Evolutionary conservation across 371 early-diverging fungal genomes (phyloP), one percentile per base, ranked within the genome.

Genomic region (Apophysomyces trapeziformis): DNA sequence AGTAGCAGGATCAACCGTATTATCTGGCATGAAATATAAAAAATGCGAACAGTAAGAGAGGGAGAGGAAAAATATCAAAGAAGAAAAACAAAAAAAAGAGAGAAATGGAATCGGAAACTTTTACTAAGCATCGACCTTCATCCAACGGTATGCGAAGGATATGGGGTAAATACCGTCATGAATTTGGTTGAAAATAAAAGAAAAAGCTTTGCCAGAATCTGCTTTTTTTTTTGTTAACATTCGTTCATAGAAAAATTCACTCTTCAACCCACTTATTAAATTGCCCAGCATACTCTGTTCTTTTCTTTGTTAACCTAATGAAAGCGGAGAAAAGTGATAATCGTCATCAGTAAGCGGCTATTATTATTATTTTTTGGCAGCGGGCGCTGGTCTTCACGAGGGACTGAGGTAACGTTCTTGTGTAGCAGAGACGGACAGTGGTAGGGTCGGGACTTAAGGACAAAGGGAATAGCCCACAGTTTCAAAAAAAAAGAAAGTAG

Each of bases 141-240:
- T 18, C 3, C 21, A 16, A 50, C 16, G 54, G 54, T 50, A 50
- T 50, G 54, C n/a, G 21, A n/a, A 50, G 21, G 54, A 21, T 50
- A 50, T 50, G 54, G 21, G 21, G 54, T 50, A 50, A 50, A 50
- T 50, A 21, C 54, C 54, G 21, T 50, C 21, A 21, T 50, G 54
- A 50, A 21, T n/a, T 50, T 50, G 54, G 54, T 50, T 50, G 54
- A 50, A 50, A 50, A 50, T 50, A 21, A 50, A 50, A 50, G 54
- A 50, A 26, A 9, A 9, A 21, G 16, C 16, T 50, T 50, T 21
- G n/a, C 21, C 54, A 50, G 9, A 41, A 9, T 16, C 16, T 21
- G 21, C 21, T 21, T 21, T 47, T 0, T 50, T 21, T 26, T 21
- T 21, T 21, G 21, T 21, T 26, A 26, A 26, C 32, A 26, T 26